phyloP scores from a whole-genome alignment of 306 rosid genomes.

The Pyrus bretschneideri region DNA sequence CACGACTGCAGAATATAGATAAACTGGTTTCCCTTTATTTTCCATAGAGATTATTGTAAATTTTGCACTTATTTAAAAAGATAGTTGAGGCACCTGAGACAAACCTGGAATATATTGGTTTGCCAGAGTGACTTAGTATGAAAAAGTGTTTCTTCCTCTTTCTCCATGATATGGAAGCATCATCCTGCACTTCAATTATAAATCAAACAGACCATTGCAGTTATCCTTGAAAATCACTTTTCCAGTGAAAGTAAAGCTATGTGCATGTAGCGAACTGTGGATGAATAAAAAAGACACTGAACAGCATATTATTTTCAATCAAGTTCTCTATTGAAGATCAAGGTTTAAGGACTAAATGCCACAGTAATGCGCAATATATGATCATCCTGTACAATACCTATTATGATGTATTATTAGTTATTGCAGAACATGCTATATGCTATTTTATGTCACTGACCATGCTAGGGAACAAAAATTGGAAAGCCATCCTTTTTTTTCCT shows the following conservation, averaged over 20 bases:
- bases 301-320: neutral
- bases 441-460: neutral
- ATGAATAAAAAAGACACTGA: neutral
- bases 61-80: slow-evolving; percentile 7
- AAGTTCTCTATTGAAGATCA: neutral
- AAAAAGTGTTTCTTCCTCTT: slow-evolving; percentile 91
- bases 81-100: slow-evolving; percentile 15
- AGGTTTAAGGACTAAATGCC: neutral
- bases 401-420: neutral
- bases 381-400: neutral
- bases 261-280: neutral
- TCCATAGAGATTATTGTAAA: neutral
- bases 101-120: slow-evolving; percentile 93
- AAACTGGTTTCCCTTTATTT: neutral
- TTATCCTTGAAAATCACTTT: slow-evolving; percentile 7
- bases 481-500: too few species aligned
- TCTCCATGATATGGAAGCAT: slow-evolving; percentile 90
- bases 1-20: slow-evolving; percentile 4
- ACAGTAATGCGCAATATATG: neutral
- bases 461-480: neutral
- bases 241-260: slow-evolving; percentile 1
- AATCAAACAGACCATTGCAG: slow-evolving; percentile 38
- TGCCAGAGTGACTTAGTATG: slow-evolving; percentile 82
- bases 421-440: neutral
- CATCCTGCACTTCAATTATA: slow-evolving; percentile 79